These are phyloP conservation scores for Lasiosphaeria miniovina DNA, from an alignment of 495 filamentous ascomycete species.

Conservation along the genomic window DNA sequence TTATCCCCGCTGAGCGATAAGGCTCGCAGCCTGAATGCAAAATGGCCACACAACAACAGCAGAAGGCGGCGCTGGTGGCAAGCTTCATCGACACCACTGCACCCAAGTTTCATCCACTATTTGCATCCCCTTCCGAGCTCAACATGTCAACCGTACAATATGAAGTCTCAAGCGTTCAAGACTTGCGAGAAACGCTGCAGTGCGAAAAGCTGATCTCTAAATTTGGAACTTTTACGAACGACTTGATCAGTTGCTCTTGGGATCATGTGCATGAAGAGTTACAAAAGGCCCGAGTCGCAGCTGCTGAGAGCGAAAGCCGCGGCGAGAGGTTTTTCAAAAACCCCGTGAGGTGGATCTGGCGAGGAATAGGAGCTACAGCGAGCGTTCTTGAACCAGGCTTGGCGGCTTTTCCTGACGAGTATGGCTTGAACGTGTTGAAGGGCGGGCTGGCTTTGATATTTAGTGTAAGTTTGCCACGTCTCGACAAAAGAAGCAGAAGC, in stretches of 20 bases:
- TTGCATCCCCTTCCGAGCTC: slow-evolving; percentile 13
- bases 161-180: slow-evolving; percentile 10
- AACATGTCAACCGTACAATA: slow-evolving; percentile 16
- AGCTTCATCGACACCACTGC: slow-evolving; percentile 13
- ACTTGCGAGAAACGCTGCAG: slow-evolving; percentile 18
- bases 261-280: slow-evolving; percentile 18
- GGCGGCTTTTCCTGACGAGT: slow-evolving; percentile 14
- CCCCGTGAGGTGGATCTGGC: slow-evolving; percentile 10
- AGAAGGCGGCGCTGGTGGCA: slow-evolving; percentile 6
- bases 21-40: not conserved
- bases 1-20: not conserved
- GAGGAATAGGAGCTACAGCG: slow-evolving; percentile 7
- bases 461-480: slow-evolving; percentile 9
- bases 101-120: slow-evolving; percentile 15
- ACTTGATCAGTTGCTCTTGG: slow-evolving; percentile 19
- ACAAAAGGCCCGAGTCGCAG: slow-evolving; percentile 12
- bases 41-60: slow-evolving; percentile 7
- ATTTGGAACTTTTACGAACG: slow-evolving; percentile 15
- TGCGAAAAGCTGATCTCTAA: slow-evolving; percentile 7
- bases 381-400: slow-evolving; percentile 12
- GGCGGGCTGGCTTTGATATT: slow-evolving; percentile 22
- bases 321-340: slow-evolving; percentile 14
- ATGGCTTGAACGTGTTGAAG: slow-evolving; percentile 11
- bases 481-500: not conserved
- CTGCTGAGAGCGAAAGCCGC: slow-evolving; percentile 15